Evolutionary conservation across 2,329 filamentous ascomycete species (phyloP), one percentile per base, ranked within the genome.

Genomic region (Mollisia scopiformis): DNA sequence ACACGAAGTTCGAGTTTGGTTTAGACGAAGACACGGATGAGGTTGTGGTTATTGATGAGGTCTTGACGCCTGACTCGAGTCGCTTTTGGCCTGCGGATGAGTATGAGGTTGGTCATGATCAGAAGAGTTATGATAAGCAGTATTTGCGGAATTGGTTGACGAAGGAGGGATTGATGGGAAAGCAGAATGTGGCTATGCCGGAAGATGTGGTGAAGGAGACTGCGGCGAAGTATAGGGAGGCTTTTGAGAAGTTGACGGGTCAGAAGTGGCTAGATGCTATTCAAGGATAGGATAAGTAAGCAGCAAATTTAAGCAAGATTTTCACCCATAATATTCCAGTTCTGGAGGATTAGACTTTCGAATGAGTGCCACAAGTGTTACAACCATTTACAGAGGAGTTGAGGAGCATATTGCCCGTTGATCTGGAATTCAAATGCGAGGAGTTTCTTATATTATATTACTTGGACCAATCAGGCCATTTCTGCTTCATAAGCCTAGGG

Each of bases 71-170:
- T 2, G 89, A 92, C 74, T 89, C 85, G 57, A 94, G 90, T 54
- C 85, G 93, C 16, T 97, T 97, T 82, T 98, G 94, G 93, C 88
- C 88, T 0, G 85, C 83, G 65, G 87, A 87, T 46, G 82, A 82
- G 49, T 96, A 94, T 73, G 83, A 87, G 72, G 76, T 90, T 19
- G 93, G 93, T 1, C 82, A 82, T 63, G 83, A 89, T 59, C 92
- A 96, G 79, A 84, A 89, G 57, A 95, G 91, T 76, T 95, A 94
- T 68, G 93, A 97, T 74, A 97, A 97, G 82, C 90, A 93, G 78
- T 88, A 84, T 71, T 75, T 97, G 67, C 82, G 93, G 35, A 88
- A 97, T 77, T 97, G 92, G 91, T 76, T 97, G 70, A 89, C 87
- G 2, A 77, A 74, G 51, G 81, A 89, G 60, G 90, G 90, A 0